A percentile compares a stretch with the other conserved stretches of the same genome.
Evolutionary conservation across 768 basidiomycete genomes (phyloP).

Genomic region (Suillus clintonianus): DNA sequence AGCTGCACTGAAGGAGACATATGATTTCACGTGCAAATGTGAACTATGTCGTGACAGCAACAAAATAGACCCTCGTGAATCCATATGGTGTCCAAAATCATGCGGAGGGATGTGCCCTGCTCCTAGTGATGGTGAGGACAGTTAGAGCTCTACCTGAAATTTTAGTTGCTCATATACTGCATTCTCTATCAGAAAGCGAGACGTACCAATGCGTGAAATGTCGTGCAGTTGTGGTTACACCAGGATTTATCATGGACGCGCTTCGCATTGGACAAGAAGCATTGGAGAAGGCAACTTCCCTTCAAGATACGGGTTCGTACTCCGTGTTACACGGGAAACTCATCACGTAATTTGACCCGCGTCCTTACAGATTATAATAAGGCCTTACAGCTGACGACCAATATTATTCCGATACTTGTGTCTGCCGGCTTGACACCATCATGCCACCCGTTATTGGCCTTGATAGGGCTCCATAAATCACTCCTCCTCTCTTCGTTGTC

Average conservation of each 20-base stretch:
- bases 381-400: constrained; percentile 59
- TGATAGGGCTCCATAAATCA: constrained; percentile 70
- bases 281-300: constrained; percentile 64
- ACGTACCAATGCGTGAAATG: constrained; percentile 58
- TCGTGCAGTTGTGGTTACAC: constrained; percentile 45
- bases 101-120: constrained; percentile 67
- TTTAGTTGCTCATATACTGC: background rate
- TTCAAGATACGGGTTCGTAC: constrained; percentile 59
- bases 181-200: constrained; percentile 41
- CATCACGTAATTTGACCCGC: constrained; percentile 1
- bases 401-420: constrained; percentile 64
- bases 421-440: constrained; percentile 63
- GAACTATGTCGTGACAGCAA: constrained; percentile 44
- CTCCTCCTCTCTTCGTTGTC: constrained; percentile 60
- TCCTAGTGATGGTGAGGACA: constrained; percentile 56
- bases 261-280: constrained; percentile 72
- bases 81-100: constrained; percentile 65
- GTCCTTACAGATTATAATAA: constrained; percentile 52
- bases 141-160: background rate
- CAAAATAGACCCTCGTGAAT: constrained; percentile 63
- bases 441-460: constrained; percentile 75
- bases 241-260: constrained; percentile 61
- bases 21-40: constrained; percentile 79
- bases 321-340: background rate
- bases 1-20: constrained; percentile 63